Conservation (phyloP, 2,329 filamentous ascomycete genomes). For the Nothophoma quercina region DNA sequence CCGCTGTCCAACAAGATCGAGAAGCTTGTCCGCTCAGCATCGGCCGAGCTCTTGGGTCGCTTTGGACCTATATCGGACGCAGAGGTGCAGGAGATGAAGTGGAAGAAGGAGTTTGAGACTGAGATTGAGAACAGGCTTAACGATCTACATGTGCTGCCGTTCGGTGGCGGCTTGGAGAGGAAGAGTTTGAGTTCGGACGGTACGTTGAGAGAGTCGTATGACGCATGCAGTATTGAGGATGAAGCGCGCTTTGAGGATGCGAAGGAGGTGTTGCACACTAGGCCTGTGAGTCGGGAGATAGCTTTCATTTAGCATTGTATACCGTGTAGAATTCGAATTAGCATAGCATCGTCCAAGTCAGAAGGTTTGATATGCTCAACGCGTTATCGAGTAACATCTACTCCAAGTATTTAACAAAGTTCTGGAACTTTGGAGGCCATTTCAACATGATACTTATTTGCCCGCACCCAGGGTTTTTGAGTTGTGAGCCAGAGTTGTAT, state of each 20-base stretch:
- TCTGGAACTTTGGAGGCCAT: no score
- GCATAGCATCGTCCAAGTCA: no score
- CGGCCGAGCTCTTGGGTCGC: conserved; percentile 21
- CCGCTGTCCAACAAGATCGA: not conserved
- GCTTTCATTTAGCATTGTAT: not conserved
- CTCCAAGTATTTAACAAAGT: no score
- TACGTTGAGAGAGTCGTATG: conserved; percentile 7
- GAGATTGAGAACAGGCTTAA: conserved; percentile 21
- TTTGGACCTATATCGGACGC: conserved; percentile 22
- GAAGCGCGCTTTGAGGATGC: conserved; percentile 11
- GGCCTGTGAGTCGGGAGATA: conserved; percentile 5
- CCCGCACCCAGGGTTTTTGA: no score
- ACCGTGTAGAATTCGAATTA: no score
- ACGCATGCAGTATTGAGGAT: conserved; percentile 6
- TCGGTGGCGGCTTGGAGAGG: not conserved
- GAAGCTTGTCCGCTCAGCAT: conserved; percentile 16
- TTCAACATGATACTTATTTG: no score
- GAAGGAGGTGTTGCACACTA: conserved; percentile 1
- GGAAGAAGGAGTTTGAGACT: conserved; percentile 22
- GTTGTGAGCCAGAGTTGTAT: no score
- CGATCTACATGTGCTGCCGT: conserved; percentile 11
- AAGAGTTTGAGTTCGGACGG: conserved; percentile 6
- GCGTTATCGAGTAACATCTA: no score
- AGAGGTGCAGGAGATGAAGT: conserved; percentile 13
- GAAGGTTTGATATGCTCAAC: no score